Base-by-base conservation (phyloP, 192 early-diverging fungal genomes). In the Thamnidium elegans region DNA sequence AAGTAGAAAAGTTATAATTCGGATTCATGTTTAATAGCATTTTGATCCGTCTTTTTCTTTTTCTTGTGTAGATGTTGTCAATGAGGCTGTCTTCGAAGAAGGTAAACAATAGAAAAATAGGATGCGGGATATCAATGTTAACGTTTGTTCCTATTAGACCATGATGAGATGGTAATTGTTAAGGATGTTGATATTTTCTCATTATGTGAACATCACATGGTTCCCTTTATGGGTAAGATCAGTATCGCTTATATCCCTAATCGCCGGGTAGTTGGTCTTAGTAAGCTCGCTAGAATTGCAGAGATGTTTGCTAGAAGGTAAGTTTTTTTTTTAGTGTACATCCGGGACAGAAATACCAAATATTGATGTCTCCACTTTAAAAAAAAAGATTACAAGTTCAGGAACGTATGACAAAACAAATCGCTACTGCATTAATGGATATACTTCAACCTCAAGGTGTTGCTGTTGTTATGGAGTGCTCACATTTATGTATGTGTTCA, bases 121-220 rank as follows among this genome's bases (percentile, higher is more conserved):
- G 36, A 39, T 39, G 36, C 9, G 36, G 36, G 36, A 10, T 6
- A 51, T 46, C 10, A 60, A 50, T 47, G 52, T 58, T 2, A 60
- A 31, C 17, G 43, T 34, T n/a, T 13, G 17, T 30, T 60, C 5
- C 36, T 39, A 39, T 39, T 68, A 86, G 94, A 98, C 68, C 93
- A 97, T 73, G 94, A 97, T 58, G 97, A 98, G 69, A 99, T 99
- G 97, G 97, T 99, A 14, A 95, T 99, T 76, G 97, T 99, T 15
- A 93, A 90, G 67, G 87, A 97, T 77, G 96, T 99, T 55, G 92
- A 96, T 64, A 85, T 98, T 6, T 96, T 93, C 71, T 95, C 93
- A 5, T 76, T 99, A 62, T 99, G 97, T 75, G 97, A 99, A 78
- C 97, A 99, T 76, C 97, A 99, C 66, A 83, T 98, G 82, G 96